phyloP scores from a whole-genome alignment of 2,329 filamentous ascomycete species.

The Cercospora sesami region DNA sequence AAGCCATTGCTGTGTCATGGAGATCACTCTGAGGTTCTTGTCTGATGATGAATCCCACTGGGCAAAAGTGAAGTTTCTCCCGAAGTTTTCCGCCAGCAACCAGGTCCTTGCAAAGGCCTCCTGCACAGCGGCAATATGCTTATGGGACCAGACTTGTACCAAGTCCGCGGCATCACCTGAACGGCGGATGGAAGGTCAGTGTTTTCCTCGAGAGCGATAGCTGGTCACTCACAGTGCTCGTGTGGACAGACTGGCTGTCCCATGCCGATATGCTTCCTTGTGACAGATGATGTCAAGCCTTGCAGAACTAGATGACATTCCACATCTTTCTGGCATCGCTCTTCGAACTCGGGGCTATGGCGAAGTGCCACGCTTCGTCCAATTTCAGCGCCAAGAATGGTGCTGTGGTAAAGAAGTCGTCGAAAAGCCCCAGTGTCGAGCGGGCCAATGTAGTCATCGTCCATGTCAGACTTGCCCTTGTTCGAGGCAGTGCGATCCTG shows the following conservation, averaged over 20 bases:
- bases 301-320: background rate
- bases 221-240: background rate
- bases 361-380: background rate
- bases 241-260: background rate
- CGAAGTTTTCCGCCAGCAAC: background rate
- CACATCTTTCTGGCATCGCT: background rate
- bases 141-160: background rate
- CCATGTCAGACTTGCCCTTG: background rate
- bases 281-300: constrained; percentile 1
- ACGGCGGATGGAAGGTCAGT: background rate
- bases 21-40: background rate
- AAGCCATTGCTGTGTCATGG: background rate
- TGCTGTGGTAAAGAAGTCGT: background rate
- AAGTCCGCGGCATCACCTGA: background rate
- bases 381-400: background rate
- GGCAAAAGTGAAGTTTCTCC: background rate
- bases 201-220: background rate
- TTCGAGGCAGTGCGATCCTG: background rate
- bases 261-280: background rate
- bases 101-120: background rate
- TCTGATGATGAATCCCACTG: background rate
- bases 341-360: background rate
- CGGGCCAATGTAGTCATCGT: background rate
- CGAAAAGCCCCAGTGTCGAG: background rate
- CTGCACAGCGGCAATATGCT: background rate